Evolutionary conservation across 345 rosid genomes (phyloP).

Genomic region (Bruguiera parviflora): DNA sequence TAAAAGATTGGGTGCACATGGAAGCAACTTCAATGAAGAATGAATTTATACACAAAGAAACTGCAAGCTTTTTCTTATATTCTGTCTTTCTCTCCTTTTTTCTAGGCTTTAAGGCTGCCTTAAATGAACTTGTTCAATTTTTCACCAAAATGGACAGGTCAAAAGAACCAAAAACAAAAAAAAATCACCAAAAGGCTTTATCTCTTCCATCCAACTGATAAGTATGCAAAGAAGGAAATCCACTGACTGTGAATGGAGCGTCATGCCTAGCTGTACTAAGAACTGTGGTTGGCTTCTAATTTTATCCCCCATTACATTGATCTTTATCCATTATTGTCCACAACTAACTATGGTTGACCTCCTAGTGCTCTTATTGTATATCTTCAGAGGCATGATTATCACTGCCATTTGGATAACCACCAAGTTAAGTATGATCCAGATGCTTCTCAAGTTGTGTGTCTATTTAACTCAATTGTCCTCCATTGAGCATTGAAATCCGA

Average conservation of each 20-base stretch:
- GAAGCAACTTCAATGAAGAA: too few species aligned
- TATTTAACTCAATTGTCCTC: conserved; percentile 8
- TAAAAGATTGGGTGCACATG: background rate
- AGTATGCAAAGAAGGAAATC: background rate
- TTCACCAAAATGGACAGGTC: background rate
- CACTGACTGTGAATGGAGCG: background rate
- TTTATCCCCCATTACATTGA: conserved; percentile 16
- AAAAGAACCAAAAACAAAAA: too few species aligned
- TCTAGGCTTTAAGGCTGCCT: too few species aligned
- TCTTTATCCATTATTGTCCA: conserved; percentile 15
- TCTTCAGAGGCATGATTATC: conserved; percentile 13
- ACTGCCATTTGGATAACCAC: conserved; percentile 10
- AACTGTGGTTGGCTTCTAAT: conserved; percentile 14
- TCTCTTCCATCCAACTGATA: background rate
- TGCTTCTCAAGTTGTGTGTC: conserved; percentile 14
- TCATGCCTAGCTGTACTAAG: background rate
- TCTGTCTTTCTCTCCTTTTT: too few species aligned
- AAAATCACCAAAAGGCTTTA: background rate
- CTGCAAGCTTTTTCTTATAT: too few species aligned
- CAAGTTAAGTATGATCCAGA: conserved; percentile 2
- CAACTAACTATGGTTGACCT: background rate
- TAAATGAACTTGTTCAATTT: too few species aligned
- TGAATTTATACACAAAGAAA: too few species aligned
- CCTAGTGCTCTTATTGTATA: conserved; percentile 16
- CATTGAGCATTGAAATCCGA: conserved; percentile 7